Conservation (phyloP, 108 stramenopile genomes). For the Pseudonitzschia multiseries region DNA sequence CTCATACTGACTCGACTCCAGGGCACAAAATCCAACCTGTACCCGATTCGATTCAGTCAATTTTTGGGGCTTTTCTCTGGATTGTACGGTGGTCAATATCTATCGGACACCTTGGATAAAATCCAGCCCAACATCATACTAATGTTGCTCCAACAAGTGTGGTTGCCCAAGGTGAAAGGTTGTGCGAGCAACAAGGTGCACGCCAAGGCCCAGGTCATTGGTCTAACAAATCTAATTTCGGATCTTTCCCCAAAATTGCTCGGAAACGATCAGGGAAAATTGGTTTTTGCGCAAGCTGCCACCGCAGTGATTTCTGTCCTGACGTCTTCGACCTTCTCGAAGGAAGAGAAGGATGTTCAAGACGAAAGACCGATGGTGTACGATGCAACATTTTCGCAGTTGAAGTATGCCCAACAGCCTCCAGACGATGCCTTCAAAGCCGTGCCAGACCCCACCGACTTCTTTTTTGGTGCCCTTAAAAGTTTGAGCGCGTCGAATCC, state of each 20-base stretch:
- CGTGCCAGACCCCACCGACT: conserved; percentile 52
- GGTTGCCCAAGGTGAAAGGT: conserved; percentile 60
- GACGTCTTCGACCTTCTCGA: conserved; percentile 48
- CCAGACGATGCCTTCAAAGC: conserved; percentile 70
- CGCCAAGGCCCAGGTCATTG: conserved; percentile 75
- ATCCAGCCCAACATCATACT: conserved; percentile 65
- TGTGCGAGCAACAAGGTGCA: conserved; percentile 48
- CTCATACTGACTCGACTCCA: conserved; percentile 75
- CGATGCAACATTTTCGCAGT: conserved; percentile 74
- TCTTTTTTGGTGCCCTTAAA: conserved; percentile 53
- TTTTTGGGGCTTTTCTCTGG: conserved; percentile 81
- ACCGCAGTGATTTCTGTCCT: conserved; percentile 49
- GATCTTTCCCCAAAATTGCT: conserved; percentile 65
- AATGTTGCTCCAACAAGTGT: conserved; percentile 62
- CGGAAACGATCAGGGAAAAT: conserved; percentile 47
- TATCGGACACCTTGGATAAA: conserved; percentile 50
- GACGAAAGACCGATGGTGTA: conserved; percentile 60
- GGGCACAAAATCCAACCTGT: conserved; percentile 53
- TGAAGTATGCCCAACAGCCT: conserved; percentile 65
- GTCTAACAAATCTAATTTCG: conserved; percentile 64
- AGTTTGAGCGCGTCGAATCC: conserved; percentile 49
- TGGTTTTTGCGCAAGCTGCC: conserved; percentile 50
- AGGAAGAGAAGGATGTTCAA: conserved; percentile 20
- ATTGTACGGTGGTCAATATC: conserved; percentile 54
- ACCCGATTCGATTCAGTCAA: conserved; percentile 38